Conservation (phyloP, 345 rosid genomes). For the Microthlaspi erraticum region DNA sequence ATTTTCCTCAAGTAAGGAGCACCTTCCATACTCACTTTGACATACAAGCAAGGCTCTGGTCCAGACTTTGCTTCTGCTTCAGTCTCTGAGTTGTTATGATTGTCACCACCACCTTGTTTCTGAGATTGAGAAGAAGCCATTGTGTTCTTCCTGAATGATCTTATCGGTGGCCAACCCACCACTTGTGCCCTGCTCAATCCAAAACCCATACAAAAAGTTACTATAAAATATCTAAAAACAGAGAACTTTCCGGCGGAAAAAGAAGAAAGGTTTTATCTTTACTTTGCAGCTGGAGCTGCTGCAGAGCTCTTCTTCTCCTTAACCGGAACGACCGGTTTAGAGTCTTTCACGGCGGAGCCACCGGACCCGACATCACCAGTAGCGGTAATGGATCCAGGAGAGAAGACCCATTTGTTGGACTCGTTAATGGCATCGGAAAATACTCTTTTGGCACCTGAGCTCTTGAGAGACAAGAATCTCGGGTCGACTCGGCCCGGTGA, state of each 20-base stretch:
- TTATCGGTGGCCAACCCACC: conserved; percentile 89
- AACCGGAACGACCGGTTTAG: conserved; percentile 45
- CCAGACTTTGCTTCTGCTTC: conserved; percentile 54
- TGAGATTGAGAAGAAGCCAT: conserved; percentile 66
- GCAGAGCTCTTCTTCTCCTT: conserved; percentile 57
- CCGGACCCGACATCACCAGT: conserved; percentile 36
- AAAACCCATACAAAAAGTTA: background rate
- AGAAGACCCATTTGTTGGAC: conserved; percentile 60
- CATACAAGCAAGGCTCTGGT: conserved; percentile 58
- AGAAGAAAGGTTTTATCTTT: conserved; percentile 32
- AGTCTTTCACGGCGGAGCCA: conserved; percentile 48
- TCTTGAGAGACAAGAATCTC: conserved; percentile 47
- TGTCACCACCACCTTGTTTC: conserved; percentile 45
- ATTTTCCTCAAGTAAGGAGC: conserved; percentile 80
- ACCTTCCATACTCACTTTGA: conserved; percentile 88
- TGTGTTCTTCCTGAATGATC: conserved; percentile 73
- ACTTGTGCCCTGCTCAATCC: conserved; percentile 61
- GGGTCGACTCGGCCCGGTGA: conserved; percentile 57
- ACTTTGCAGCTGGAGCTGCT: conserved; percentile 61
- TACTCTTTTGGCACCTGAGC: conserved; percentile 63
- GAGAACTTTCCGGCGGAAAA: background rate
- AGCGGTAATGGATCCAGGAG: conserved; percentile 47
- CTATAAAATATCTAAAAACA: background rate
- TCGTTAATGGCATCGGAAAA: conserved; percentile 60
- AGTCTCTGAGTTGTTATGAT: conserved; percentile 30